A percentile compares a stretch with the other conserved stretches of the same genome.
These are phyloP conservation scores for Puccinia triticina DNA, from an alignment of 1,284 basidiomycete species.

Conservation along the genomic window DNA sequence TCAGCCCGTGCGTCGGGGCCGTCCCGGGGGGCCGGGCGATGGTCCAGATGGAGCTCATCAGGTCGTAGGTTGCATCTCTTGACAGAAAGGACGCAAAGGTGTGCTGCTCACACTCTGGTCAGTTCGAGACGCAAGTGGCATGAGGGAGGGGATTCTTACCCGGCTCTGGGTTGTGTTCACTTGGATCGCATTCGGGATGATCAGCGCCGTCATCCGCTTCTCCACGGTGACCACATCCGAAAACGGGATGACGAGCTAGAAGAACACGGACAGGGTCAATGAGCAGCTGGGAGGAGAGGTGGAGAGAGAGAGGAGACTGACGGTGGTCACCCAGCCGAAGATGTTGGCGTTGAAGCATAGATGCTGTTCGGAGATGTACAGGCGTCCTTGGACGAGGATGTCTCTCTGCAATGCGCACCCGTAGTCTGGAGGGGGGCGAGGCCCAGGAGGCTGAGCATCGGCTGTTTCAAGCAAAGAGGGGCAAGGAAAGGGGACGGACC, in stretches of 20 bases:
- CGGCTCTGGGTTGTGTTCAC: constrained; percentile 74
- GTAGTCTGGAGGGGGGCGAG: constrained; percentile 70
- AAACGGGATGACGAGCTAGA: constrained; percentile 83
- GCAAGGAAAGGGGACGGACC: constrained; percentile 69
- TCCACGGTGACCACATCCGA: constrained; percentile 86
- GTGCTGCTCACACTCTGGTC: too few relatives aligned
- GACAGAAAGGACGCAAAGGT: constrained; percentile 95
- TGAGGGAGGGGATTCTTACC: constrained; percentile 57
- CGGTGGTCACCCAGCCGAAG: constrained; percentile 97
- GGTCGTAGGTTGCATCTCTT: constrained; percentile 92
- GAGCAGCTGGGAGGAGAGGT: not conserved
- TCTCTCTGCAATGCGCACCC: constrained; percentile 95
- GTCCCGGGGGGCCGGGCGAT: constrained; percentile 18
- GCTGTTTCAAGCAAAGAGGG: too few relatives aligned
- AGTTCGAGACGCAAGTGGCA: too few relatives aligned
- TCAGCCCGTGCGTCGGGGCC: not conserved
- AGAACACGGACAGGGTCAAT: constrained; percentile 31
- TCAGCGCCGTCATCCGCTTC: constrained; percentile 97
- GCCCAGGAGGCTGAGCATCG: too few relatives aligned
- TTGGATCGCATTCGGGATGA: constrained; percentile 97
- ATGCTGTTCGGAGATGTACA: constrained; percentile 98
- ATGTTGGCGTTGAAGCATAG: constrained; percentile 98
- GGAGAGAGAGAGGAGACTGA: constrained; percentile 63
- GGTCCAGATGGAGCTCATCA: constrained; percentile 94
- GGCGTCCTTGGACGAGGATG: constrained; percentile 90